Base-by-base conservation (phyloP, 495 filamentous ascomycete species). In the Tuber aestivum region DNA sequence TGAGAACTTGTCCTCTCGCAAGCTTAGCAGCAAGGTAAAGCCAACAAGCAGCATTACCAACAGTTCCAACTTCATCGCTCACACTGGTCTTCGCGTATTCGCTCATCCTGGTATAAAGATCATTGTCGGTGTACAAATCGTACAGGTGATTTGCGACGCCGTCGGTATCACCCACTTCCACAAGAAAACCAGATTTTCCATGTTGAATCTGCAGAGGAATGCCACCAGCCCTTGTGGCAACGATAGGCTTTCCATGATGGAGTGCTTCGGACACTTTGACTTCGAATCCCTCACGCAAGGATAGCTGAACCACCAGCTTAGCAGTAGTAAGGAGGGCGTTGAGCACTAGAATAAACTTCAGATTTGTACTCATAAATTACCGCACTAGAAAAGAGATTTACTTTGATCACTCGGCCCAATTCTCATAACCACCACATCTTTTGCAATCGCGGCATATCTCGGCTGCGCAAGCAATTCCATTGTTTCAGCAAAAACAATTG, bases 231-330 rank as follows among this genome's bases (percentile, higher is more conserved):
- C 87, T 86, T 1, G 92, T 93, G 9, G 92, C 92, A 72, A 97
- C 93, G 70, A 94, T 88, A 3, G 93, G 93, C 18, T 91, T 90
- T 37, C 93, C 93, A 78, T 94, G 93, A 83, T 95, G 93, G 12
- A 94, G 86, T 40, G 92, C 93, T 83, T 97, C 93, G 0, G 91
- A 94, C 23, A 97, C 93, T 84, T 96, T 97, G 74, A 95, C 91
- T 83, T 97, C 93, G 80, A 97, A 97, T 4, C 93, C 93, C 83
- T 97, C 93, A 32, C 91, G 89, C 2, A 90, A 94, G 12, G 92
- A 94, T 27, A 97, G 88, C 83, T 97, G 93, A 50, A 95, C 86
- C 0, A 89, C 91, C 35, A 94, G 87, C 74, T 90, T 89, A 3
- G 92, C 90, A 70, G 90, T 90, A 50, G 91, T 90, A 56, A 97